phyloP scores from a whole-genome alignment of 2,329 filamentous ascomycete genomes.

The Penicillium sp. region DNA sequence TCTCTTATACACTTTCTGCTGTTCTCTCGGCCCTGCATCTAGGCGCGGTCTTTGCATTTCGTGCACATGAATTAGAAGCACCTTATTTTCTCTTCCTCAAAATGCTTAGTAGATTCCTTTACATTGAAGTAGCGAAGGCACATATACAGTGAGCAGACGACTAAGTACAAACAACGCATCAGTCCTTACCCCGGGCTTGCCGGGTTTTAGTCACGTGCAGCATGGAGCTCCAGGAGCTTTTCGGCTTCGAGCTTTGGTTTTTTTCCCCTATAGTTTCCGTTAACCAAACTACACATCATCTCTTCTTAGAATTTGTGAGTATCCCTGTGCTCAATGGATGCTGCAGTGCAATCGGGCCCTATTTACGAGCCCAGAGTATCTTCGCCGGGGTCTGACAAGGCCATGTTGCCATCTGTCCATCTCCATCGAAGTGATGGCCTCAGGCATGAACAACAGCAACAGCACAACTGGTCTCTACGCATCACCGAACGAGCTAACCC shows the following conservation, averaged over 20 bases:
- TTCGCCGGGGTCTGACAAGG: not conserved
- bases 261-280: constrained; percentile 21
- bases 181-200: not conserved
- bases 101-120: not conserved
- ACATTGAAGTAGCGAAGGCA: not conserved
- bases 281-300: constrained; percentile 10
- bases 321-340: not conserved
- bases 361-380: not conserved
- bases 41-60: constrained; percentile 6
- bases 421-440: constrained; percentile 4
- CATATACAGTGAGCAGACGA: not conserved
- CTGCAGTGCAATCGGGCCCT: not conserved
- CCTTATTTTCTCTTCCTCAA: not conserved
- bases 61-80: constrained; percentile 9
- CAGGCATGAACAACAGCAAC: constrained; percentile 17
- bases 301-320: constrained; percentile 19
- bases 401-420: not conserved
- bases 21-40: constrained; percentile 8
- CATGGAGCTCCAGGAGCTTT: constrained; percentile 20
- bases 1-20: constrained; percentile 8
- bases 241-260: constrained; percentile 20
- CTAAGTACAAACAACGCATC: not conserved
- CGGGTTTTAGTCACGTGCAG: constrained; percentile 13
- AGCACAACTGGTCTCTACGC: constrained; percentile 17
- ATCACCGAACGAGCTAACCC: constrained; percentile 23